Evolutionary conservation across 139 green algal genomes (phyloP), one percentile per base, ranked within the genome.

Genomic region (Chlamydomonas applanata): DNA sequence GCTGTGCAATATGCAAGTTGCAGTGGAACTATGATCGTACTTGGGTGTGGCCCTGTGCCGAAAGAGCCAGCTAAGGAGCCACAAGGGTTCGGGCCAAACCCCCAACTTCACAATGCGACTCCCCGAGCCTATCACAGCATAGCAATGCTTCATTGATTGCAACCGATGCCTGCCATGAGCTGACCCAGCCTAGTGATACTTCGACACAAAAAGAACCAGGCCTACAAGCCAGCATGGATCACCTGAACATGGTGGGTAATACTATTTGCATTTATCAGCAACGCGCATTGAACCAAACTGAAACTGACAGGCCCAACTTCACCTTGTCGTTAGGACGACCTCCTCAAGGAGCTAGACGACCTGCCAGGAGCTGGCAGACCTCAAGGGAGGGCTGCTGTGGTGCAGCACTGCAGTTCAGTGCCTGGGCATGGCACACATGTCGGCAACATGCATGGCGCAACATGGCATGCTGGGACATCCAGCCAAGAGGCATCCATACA

Each of bases 321-420:
- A 69, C 60, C 16, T 45, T 77, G 1, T 11, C n/a, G n/a, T n/a
- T 11, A 49, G 40, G 78, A 79, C 20, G 78, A 83, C 29, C 54
- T 83, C 30, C 60, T 83, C 11, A 76, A 76, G 34, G 78, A 83
- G 34, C 65, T 83, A 2, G 67, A 77, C 40, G 78, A 83, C 59
- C 33, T 83, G 16, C 78, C 78, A 4, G 70, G 70, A 0, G 27
- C 17, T 25, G 11, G 11, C 40, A 49, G 11, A 11, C 40, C 7
- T 49, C 40, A 7, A 19, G 45, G 40, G 25, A 27, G 16, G n/a
- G 60, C 1, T 17, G 32, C 13, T 44, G 0, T 14, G 11, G 2
- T 24, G 32, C 16, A 17, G 1, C 29, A 9, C 36, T 24, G 17
- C 57, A 52, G 30, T 24, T n/a, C 36, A 45, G 4, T 46, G 34